Evolutionary conservation across 2,329 filamentous ascomycete genomes (phyloP).

Genomic region (Epichloe uncinata): DNA sequence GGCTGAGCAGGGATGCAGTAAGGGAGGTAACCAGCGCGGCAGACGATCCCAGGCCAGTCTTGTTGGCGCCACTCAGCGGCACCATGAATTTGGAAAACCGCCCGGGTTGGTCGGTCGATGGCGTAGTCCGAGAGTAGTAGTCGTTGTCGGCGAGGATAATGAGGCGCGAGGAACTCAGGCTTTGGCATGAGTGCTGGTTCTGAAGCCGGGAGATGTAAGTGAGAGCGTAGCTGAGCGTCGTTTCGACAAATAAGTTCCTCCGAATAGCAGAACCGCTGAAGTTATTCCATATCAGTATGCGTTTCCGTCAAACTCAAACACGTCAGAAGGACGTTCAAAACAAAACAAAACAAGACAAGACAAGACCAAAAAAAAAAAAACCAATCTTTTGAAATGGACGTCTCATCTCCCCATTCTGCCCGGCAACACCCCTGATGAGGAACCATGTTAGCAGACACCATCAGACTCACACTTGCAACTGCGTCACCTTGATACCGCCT

Average conservation of each 20-base stretch:
- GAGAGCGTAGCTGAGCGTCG: conserved; percentile 73
- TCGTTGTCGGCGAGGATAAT: conserved; percentile 90
- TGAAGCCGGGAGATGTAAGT: conserved; percentile 54
- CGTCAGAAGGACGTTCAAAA: neutral
- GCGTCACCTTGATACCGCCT: conserved; percentile 70
- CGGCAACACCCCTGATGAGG: no score
- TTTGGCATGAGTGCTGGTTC: conserved; percentile 24
- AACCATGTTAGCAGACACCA: neutral
- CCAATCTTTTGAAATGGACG: no score
- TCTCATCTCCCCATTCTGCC: no score
- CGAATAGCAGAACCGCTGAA: conserved; percentile 30
- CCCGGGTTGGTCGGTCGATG: conserved; percentile 14
- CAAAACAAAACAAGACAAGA: neutral
- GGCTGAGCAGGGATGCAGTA: conserved; percentile 60
- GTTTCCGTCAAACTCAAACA: neutral
- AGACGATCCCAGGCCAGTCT: conserved; percentile 90
- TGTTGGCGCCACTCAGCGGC: conserved; percentile 66
- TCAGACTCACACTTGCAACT: conserved; percentile 58
- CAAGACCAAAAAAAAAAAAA: neutral
- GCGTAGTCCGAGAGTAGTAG: conserved; percentile 66
- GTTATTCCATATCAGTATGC: neutral
- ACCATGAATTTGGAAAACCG: conserved; percentile 71
- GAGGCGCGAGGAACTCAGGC: conserved; percentile 56
- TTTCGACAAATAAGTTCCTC: conserved; percentile 81
- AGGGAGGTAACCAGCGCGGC: conserved; percentile 87